Base-by-base conservation (phyloP, 1,284 basidiomycete species). In the Apiotrichum porosum region DNA sequence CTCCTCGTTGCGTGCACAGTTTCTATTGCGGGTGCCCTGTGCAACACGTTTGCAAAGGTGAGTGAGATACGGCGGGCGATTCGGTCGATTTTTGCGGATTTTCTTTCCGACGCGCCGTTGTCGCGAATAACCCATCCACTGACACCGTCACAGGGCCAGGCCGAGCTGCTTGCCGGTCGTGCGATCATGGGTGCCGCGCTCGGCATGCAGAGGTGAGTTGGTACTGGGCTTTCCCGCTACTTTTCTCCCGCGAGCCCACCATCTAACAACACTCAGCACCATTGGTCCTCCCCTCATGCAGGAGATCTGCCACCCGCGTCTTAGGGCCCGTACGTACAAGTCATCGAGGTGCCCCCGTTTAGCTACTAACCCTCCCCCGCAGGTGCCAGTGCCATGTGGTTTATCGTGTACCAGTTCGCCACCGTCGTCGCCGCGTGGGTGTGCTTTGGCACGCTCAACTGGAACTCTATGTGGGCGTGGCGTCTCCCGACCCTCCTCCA, bases 171-270 rank as follows among this genome's bases (percentile, higher is more conserved):
- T 33, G 45, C 32, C 14, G 45, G 45, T 13, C 45, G 45, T 21
- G 45, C 31, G 21, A 17, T 47, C 24, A 41, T 47, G 45, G 45
- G 45, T 13, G 36, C 22, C 23, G 36, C 43, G 6, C 44, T 45
- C 30, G 44, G 42, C 18, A 35, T 44, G 18, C 42, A 44, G 34
- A 30, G 24, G 13, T n/a, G n/a, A n/a, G n/a, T n/a, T n/a, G n/a
- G 57, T 54, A 14, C 57, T 57, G n/a, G 51, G 57, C 22, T 34
- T 60, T 26, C 22, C 57, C 15, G 53, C 51, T 33, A 56, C 55
- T n/a, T n/a, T n/a, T n/a, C 33, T 83, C 84, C 5, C 84, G 84
- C 12, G 78, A 86, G 76, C 72, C 87, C 70, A 81, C 88, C 47
- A 83, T 84, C 33, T n/a, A n/a, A n/a, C n/a, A n/a, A n/a, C n/a